Conservation (phyloP, 2,329 filamentous ascomycete genomes). For the Graphilbum ipis-grandicollis region DNA sequence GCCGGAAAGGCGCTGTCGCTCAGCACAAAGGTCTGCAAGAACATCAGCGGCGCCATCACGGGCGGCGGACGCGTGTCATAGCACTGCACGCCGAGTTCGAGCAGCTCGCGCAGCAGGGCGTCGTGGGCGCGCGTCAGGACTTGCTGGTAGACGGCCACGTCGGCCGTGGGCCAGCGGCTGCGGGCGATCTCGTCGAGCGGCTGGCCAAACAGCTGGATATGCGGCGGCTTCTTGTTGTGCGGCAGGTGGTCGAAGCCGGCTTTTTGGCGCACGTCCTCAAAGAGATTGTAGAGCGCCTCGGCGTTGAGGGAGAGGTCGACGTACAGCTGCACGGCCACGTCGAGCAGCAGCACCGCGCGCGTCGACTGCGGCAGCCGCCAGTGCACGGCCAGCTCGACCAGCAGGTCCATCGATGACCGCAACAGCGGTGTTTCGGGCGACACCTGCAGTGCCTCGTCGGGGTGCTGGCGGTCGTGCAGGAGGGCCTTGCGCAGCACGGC, state of each 20-base stretch:
- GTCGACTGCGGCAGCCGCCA: slow-evolving; percentile 83
- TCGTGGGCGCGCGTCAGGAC: slow-evolving; percentile 63
- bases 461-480: slow-evolving; percentile 37
- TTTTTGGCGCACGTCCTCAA: slow-evolving; percentile 58
- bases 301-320: slow-evolving; percentile 65
- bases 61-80: slow-evolving; percentile 79
- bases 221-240: slow-evolving; percentile 46
- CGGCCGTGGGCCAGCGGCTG: slow-evolving; percentile 50
- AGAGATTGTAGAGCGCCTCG: slow-evolving; percentile 67
- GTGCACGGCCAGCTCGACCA: slow-evolving; percentile 69
- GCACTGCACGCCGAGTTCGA: slow-evolving; percentile 77
- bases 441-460: slow-evolving; percentile 12
- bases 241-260: slow-evolving; percentile 26
- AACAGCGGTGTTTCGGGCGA: slow-evolving; percentile 34
- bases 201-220: slow-evolving; percentile 31
- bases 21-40: slow-evolving; percentile 64
- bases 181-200: slow-evolving; percentile 38
- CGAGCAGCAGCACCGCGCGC: slow-evolving; percentile 62
- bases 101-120: slow-evolving; percentile 56
- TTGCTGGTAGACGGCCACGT: slow-evolving; percentile 56
- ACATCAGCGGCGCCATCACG: slow-evolving; percentile 57
- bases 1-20: slow-evolving; percentile 60
- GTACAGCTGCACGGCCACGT: slow-evolving; percentile 74
- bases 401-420: slow-evolving; percentile 61
- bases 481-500: slow-evolving; percentile 66